phyloP scores from a whole-genome alignment of 176 grass and related monocot species.

The Carex kokanica region DNA sequence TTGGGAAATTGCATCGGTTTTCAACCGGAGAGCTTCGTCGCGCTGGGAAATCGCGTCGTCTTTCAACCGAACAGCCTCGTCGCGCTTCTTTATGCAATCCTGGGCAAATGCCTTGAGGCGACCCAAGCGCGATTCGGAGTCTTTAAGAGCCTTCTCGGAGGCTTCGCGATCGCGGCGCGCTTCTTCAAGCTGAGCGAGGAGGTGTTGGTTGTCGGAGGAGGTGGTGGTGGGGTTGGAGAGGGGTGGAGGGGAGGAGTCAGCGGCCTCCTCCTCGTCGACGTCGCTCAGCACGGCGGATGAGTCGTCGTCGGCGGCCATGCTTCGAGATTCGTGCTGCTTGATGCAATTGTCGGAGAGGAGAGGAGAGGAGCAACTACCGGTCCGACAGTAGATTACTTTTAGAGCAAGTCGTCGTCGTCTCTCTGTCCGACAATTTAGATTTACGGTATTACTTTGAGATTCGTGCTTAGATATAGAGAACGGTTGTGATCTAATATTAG shows the following conservation, averaged over 20 bases:
- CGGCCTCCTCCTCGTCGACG: conserved; percentile 64
- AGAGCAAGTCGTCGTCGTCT: too few relatives aligned
- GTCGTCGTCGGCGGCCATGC: conserved; percentile 81
- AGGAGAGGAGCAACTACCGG: not conserved
- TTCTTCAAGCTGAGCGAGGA: conserved; percentile 65
- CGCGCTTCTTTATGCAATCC: conserved; percentile 38
- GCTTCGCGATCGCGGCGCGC: conserved; percentile 53
- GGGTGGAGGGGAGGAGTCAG: conserved; percentile 21
- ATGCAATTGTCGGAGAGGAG: not conserved
- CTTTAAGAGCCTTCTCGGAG: conserved; percentile 41
- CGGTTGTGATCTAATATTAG: too few relatives aligned
- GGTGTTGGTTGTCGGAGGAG: conserved; percentile 36
- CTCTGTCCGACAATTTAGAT: not conserved
- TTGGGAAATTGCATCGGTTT: conserved; percentile 21
- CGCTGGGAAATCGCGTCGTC: conserved; percentile 72
- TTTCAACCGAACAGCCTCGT: conserved; percentile 34
- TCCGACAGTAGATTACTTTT: not conserved
- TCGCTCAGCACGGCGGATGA: conserved; percentile 66
- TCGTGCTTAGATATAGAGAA: too few relatives aligned
- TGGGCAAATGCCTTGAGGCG: conserved; percentile 59
- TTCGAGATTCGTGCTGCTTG: not conserved
- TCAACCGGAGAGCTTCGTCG: conserved; percentile 42
- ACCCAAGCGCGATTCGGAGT: conserved; percentile 33
- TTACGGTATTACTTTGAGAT: too few relatives aligned
- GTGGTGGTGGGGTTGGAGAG: not conserved